Base-by-base conservation (phyloP, 305 asterid species). In the Fraxinus sp. region DNA sequence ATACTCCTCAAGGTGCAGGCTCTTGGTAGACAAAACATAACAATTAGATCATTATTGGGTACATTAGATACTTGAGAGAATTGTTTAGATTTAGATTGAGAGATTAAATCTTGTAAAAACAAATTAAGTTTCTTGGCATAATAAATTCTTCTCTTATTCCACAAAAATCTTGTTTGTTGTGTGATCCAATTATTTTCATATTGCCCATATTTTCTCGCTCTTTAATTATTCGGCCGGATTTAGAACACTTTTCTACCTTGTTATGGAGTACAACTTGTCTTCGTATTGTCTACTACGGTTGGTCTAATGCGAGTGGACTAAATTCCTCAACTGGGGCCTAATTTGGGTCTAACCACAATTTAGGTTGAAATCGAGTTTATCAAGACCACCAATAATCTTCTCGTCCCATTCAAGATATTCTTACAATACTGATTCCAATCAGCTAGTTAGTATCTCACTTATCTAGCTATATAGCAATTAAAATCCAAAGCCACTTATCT, bases 401-500 rank as follows among this genome's bases (percentile, higher is more conserved):
- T 46, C 57, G 18, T 46, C 20, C 59, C 6, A 13, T 49, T 49
- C 59, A 14, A 14, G 20, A 13, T 49, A 14, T 49, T 49, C 59
- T 49, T 49, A 13, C 59, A 14, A 49, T 49, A 14, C 7, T 49
- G 1, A 3, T 49, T 14, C 59, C 59, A 49, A 49, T 49, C 59
- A 49, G 14, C 59, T 49, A 49, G 20, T 49, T 16, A 49, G 59
- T 49, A 49, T 52, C 22, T 16, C 62, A 52, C 8, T 52, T 52
- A 52, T 52, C 90, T 81, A 84, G 79, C 41, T 41, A 5, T 39
- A 5, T 7, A 39, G 46, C 46, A 8, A 39, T 39, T 39, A 8
- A 39, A 39, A 39, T 39, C 13, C 46, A 2, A 39, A 39, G 46
- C 10, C 46, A 39, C 46, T 1, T 39, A 43, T 3, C 90, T 81